Evolutionary conservation across 768 basidiomycete species (phyloP), one percentile per base, ranked within the genome.

Genomic region (Sporobolomyces phaffii): DNA sequence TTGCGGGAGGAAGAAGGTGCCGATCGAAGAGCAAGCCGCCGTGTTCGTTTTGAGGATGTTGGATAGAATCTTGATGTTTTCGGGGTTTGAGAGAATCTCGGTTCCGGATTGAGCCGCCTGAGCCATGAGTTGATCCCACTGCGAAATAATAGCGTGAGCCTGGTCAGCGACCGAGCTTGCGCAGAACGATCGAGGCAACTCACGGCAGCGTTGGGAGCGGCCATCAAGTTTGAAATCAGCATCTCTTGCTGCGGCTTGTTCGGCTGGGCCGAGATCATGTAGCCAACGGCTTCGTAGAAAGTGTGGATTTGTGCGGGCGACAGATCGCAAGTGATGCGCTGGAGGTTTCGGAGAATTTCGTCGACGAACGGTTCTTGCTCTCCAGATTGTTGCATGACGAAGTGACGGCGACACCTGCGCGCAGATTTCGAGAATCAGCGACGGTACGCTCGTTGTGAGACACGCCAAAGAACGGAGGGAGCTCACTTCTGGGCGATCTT

Each of bases 11-110:
- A 94, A 99, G 82, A 97, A 93, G 73, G 87, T 88, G 49, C 96
- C 94, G 69, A 98, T 96, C 28, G 92, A 96, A 2, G 89, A 90
- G 78, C 93, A 98, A 1, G 94, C 93, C 8, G 96, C 89, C 18
- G 97, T 93, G 77, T 99, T 99, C 26, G 96, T 99, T 80, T 99
- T 99, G 74, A 99, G 81, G 51, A 99, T 90, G 75, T 99, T 98
- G 2, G 90, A 86, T 56, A 99, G 81, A 73, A 97, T 92, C 78
- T 97, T 97, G 79, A 98, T 90, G 77, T 97, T 98, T 64, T 97
- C 94, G 24, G 83, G 80, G 76, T 87, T 90, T 56, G 86, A 85
- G 57, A 99, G 82, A 17, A 99, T 91, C 69, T 98, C 92, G 79
- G 92, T 87, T 2, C 70, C 70, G 73, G 84, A 93, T 75, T 87